Conservation (phyloP, 768 basidiomycete species). For the Hydnomerulius pinastri region DNA sequence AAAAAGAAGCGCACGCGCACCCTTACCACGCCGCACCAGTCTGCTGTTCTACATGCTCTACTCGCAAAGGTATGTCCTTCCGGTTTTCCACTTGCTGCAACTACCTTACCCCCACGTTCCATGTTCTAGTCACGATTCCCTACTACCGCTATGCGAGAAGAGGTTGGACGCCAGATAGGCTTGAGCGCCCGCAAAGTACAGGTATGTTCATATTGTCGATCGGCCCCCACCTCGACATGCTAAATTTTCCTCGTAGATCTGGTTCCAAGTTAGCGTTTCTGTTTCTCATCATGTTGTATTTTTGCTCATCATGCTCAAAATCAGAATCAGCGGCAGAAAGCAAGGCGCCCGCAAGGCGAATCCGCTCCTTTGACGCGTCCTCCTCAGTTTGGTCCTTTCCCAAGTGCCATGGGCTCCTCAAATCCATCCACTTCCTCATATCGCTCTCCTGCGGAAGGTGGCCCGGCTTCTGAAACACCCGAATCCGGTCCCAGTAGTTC, state of each 20-base stretch:
- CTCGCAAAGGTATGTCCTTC: slow-evolving; percentile 69
- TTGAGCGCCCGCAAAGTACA: slow-evolving; percentile 89
- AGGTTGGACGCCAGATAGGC: slow-evolving; percentile 85
- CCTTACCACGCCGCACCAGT: slow-evolving; percentile 85
- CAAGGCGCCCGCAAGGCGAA: slow-evolving; percentile 70
- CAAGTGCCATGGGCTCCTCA: slow-evolving; percentile 43
- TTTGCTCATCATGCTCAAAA: slow-evolving; percentile 15
- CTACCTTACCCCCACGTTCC: background rate
- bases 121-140: slow-evolving; percentile 80
- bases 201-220: slow-evolving; percentile 46
- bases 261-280: slow-evolving; percentile 70
- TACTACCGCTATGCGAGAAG: slow-evolving; percentile 83
- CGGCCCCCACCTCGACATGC: slow-evolving; percentile 4
- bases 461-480: slow-evolving; percentile 11
- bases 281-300: background rate
- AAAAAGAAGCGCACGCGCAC: slow-evolving; percentile 81
- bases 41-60: slow-evolving; percentile 82
- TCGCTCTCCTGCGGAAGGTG: slow-evolving; percentile 9
- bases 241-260: slow-evolving; percentile 55
- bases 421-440: slow-evolving; percentile 24
- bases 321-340: slow-evolving; percentile 88
- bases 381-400: slow-evolving; percentile 66
- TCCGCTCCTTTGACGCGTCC: slow-evolving; percentile 53
- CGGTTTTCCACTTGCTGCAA: background rate
- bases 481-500: slow-evolving; percentile 15